These are phyloP conservation scores for Epichloe gansuensis DNA, from an alignment of 2,329 filamentous ascomycete species.

Conservation along the genomic window DNA sequence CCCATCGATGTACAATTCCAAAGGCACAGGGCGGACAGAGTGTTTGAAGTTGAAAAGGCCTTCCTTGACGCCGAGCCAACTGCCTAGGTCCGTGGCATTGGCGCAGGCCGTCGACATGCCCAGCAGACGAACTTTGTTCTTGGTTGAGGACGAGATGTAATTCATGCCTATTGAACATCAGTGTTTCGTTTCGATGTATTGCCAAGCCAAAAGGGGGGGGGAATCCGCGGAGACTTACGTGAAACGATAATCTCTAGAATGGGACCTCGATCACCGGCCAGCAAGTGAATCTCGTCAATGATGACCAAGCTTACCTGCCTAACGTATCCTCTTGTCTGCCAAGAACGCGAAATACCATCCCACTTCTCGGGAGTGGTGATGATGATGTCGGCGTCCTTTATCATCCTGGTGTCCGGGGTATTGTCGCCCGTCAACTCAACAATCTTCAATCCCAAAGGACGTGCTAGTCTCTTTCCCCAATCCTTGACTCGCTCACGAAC, in stretches of 20 bases:
- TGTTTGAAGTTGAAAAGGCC: constrained; percentile 95
- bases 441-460: constrained; percentile 73
- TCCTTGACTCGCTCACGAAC: constrained; percentile 94
- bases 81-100: constrained; percentile 84
- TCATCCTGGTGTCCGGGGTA: constrained; percentile 90
- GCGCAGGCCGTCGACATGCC: constrained; percentile 99
- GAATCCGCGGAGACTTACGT: constrained; percentile 25
- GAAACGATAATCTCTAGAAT: constrained; percentile 95
- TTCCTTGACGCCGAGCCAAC: constrained; percentile 95
- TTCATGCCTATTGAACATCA: constrained; percentile 59
- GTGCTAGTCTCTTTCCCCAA: constrained; percentile 72
- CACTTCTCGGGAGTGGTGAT: constrained; percentile 99
- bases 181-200: background rate
- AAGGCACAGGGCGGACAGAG: constrained; percentile 86
- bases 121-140: constrained; percentile 74
- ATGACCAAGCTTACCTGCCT: constrained; percentile 91
- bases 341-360: constrained; percentile 98
- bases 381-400: constrained; percentile 91
- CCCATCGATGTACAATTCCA: constrained; percentile 95
- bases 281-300: constrained; percentile 93
- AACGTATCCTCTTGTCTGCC: constrained; percentile 96
- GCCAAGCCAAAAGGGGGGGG: too few species aligned
- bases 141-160: constrained; percentile 90
- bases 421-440: constrained; percentile 96
- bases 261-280: constrained; percentile 92